Evolutionary conservation across 768 basidiomycete species (phyloP), one percentile per base, ranked within the genome.

Genomic region (Tephrocybe sp.): DNA sequence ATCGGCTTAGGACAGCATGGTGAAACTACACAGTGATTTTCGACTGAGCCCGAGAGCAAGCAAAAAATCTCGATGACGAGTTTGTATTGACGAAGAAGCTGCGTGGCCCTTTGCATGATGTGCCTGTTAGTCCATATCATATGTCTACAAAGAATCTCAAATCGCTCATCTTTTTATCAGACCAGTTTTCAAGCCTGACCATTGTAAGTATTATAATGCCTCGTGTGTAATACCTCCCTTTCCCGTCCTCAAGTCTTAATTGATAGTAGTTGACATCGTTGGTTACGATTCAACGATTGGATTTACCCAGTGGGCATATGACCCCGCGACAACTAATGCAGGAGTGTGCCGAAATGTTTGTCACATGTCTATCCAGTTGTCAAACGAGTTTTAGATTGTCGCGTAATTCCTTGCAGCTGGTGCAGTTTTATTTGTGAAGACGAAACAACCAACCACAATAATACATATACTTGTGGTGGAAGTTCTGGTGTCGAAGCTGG

Each of bases 401-500:
- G 46, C 69, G 16, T 76, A 72, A 52, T 73, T 87, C 43, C 75
- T 79, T 41, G 70, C 70, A 4, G 84, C 85, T 14, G 96, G 95
- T 7, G 91, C 92, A 22, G 79, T 97, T 52, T 71, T 90, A 41
- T 87, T 93, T 56, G 87, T 84, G 51, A 92, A 88, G 66, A 98
- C 95, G 13, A 98, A 17, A 79, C 87, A 0, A 65, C 73, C 14
- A 93, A 93, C 0, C 83, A 83, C 64, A 77, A 77, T 43, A 61
- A 70, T 22, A 61, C 65, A 5, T 84, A 74, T 57, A 84, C 81
- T 48, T 79, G 75, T 50, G 92, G 92, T 16, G 92, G 92, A 5
- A 88, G 85, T 55, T 86, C 86, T 12, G 92, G 92, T 13, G 92
- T 92, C 23, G 94, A 95, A 67, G 89, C 71, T 0, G 91, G 89